Conservation (phyloP, 1,284 basidiomycete species). For the Naganishia sp. region DNA sequence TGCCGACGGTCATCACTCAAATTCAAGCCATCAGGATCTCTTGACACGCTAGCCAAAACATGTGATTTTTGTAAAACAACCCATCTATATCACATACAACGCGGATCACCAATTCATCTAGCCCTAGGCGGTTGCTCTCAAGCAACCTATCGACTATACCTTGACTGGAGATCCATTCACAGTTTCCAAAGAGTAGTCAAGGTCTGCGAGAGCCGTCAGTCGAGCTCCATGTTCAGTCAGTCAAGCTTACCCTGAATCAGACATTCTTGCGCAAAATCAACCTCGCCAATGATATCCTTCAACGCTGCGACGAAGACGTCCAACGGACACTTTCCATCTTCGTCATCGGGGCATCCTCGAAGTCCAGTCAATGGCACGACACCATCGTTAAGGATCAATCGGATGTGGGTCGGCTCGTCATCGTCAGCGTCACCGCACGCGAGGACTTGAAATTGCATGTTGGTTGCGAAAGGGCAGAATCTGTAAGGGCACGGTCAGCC, state of each 20-base stretch:
- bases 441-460: slow-evolving; percentile 65
- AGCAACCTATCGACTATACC: neutral
- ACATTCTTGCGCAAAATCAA: slow-evolving; percentile 50
- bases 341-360: slow-evolving; percentile 58
- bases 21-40: no score
- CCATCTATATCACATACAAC: slow-evolving; percentile 9
- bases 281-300: slow-evolving; percentile 57
- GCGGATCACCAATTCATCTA: neutral
- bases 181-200: slow-evolving; percentile 26
- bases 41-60: no score
- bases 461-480: slow-evolving; percentile 59
- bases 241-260: slow-evolving; percentile 22
- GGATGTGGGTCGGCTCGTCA: slow-evolving; percentile 54
- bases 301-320: slow-evolving; percentile 60
- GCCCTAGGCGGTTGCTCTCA: neutral
- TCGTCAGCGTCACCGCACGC: slow-evolving; percentile 49
- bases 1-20: no score
- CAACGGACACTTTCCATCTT: slow-evolving; percentile 63
- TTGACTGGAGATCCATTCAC: slow-evolving; percentile 31
- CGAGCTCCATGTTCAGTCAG: neutral
- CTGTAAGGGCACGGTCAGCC: slow-evolving; percentile 31
- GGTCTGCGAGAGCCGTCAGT: neutral
- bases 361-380: slow-evolving; percentile 66
- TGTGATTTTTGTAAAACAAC: neutral
- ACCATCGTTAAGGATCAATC: slow-evolving; percentile 60